These are phyloP conservation scores for Ceratocystis papillata DNA, from an alignment of 2,329 filamentous ascomycete species.

Conservation along the genomic window DNA sequence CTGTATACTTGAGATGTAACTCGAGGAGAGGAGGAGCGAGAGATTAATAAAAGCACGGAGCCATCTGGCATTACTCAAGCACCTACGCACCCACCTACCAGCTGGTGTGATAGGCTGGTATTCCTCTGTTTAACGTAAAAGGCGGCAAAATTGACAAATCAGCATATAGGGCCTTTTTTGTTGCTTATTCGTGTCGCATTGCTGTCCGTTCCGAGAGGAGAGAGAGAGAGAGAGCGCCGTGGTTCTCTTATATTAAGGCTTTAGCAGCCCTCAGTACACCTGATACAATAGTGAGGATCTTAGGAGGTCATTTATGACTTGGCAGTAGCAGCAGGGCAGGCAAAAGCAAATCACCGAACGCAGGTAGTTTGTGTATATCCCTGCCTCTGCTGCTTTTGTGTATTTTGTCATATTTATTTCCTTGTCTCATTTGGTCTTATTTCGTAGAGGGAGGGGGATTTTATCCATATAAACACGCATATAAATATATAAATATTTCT, in stretches of 20 bases:
- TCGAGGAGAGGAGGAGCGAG: neutral
- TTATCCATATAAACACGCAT: neutral
- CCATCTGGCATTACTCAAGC: neutral
- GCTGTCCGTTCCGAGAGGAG: neutral
- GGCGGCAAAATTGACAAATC: neutral
- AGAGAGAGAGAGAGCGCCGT: neutral
- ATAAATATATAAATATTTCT: too few relatives aligned
- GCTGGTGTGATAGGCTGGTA: neutral
- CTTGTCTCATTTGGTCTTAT: neutral
- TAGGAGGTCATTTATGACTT: too few relatives aligned
- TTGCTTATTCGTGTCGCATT: neutral
- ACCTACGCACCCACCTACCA: neutral
- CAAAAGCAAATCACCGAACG: too few relatives aligned
- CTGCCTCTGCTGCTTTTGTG: neutral
- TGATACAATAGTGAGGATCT: too few relatives aligned
- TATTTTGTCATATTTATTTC: neutral
- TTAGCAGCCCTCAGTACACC: neutral
- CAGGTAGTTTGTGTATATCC: neutral
- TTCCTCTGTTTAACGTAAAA: neutral
- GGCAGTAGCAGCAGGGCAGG: too few relatives aligned
- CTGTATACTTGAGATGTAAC: neutral
- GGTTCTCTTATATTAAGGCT: neutral
- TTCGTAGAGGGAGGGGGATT: too few relatives aligned
- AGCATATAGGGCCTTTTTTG: neutral
- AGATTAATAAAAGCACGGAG: constrained; percentile 1